Evolutionary conservation across 139 green algal genomes (phyloP).

Genomic region (Penium margaritaceum): DNA sequence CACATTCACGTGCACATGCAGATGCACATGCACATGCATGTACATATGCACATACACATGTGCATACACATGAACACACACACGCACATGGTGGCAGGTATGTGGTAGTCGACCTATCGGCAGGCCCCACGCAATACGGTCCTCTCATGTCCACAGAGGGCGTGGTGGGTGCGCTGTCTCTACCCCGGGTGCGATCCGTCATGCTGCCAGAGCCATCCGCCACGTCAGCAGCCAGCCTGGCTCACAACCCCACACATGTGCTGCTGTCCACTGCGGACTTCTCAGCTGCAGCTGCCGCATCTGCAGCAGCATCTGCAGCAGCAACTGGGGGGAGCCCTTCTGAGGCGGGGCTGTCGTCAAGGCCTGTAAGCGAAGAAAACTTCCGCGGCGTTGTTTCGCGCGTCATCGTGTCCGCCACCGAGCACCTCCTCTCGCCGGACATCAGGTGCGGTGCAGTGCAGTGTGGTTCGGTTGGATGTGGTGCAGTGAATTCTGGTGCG

Average conservation of each 20-base stretch:
- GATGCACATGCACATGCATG: too few species aligned
- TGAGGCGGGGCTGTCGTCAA: background rate
- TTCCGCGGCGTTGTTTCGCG: slow-evolving; percentile 32
- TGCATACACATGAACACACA: too few species aligned
- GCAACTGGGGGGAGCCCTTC: background rate
- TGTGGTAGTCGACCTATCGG: slow-evolving; percentile 42
- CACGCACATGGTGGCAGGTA: too few species aligned
- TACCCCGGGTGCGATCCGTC: slow-evolving; percentile 20
- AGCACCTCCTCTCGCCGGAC: slow-evolving; percentile 46
- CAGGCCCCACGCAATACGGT: slow-evolving; percentile 25
- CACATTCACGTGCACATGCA: too few species aligned
- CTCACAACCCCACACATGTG: too few species aligned
- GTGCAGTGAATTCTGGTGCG: too few species aligned
- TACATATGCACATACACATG: too few species aligned
- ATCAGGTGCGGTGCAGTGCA: slow-evolving; percentile 25
- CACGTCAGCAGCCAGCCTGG: background rate
- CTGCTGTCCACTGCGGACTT: too few species aligned
- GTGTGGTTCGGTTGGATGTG: too few species aligned
- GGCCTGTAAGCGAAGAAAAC: slow-evolving; percentile 4
- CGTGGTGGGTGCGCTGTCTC: background rate
- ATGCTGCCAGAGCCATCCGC: slow-evolving; percentile 3
- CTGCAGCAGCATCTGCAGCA: background rate
- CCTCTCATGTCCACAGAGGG: background rate
- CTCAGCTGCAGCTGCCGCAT: background rate
- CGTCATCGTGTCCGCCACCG: slow-evolving; percentile 26